Percentiles rank a stretch among this genome's conserved stretches.
Conservation (phyloP, 1,139 yeast species). For the Pichia sp. region DNA sequence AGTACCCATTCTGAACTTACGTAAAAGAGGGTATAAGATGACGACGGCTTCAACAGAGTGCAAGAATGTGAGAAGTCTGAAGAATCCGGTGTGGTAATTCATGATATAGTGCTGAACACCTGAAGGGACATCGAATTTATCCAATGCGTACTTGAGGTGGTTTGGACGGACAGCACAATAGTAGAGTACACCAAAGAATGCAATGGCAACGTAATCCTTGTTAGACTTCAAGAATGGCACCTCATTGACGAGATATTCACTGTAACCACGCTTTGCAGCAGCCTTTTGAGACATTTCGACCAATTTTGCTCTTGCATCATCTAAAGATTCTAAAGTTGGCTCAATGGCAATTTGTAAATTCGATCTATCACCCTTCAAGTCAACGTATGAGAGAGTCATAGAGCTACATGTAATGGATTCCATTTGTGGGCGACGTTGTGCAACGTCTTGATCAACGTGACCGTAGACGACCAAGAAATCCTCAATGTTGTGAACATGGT, state of each 20-base stretch:
- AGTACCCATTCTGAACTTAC: constrained; percentile 49
- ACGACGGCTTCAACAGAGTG: constrained; percentile 42
- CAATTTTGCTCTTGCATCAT: constrained; percentile 53
- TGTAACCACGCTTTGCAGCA: constrained; percentile 58
- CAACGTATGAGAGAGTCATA: constrained; percentile 25
- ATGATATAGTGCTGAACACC: constrained; percentile 1
- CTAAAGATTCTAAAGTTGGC: constrained; percentile 41
- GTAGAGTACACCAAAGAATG: constrained; percentile 22
- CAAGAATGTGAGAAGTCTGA: constrained; percentile 28
- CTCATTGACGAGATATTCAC: constrained; percentile 47
- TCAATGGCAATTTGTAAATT: constrained; percentile 33
- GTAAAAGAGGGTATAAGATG: constrained; percentile 39
- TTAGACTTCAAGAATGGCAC: constrained; percentile 19
- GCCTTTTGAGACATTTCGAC: constrained; percentile 65
- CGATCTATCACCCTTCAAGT: constrained; percentile 8
- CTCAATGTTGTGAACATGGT: constrained; percentile 59
- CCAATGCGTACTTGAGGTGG: constrained; percentile 25
- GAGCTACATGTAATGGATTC: constrained; percentile 40
- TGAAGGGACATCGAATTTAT: constrained; percentile 19
- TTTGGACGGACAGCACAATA: constrained; percentile 26
- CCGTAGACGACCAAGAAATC: constrained; percentile 70
- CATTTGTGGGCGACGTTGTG: constrained; percentile 28
- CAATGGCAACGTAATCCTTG: constrained; percentile 20
- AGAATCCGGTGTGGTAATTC: constrained; percentile 16
- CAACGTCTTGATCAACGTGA: constrained; percentile 21